Conservation (phyloP, 257 asterid species). For the Scutellaria barbata region DNA sequence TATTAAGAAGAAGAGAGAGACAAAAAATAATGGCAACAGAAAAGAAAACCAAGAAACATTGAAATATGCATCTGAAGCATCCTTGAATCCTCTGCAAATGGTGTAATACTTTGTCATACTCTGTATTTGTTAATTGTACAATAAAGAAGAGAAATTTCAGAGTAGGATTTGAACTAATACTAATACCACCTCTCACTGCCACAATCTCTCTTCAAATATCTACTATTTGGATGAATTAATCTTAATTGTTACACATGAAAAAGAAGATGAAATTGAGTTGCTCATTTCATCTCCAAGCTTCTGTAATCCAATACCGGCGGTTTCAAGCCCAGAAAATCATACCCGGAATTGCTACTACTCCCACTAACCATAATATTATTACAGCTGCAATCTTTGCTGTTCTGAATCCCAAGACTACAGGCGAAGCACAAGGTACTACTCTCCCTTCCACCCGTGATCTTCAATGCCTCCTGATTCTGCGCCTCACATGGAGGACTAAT, state of each 20-base stretch:
- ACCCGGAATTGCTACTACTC: constrained; percentile 47
- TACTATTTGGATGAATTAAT: constrained; percentile 36
- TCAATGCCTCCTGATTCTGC: constrained; percentile 34
- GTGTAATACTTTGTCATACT: constrained; percentile 23
- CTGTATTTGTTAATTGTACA: constrained; percentile 42
- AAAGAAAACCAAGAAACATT: no score
- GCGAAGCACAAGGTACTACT: constrained; percentile 55
- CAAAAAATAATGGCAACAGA: no score
- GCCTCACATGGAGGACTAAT: constrained; percentile 75
- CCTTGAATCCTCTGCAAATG: neutral
- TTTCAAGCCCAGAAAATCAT: constrained; percentile 68
- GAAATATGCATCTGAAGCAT: neutral
- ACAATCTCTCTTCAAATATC: constrained; percentile 15
- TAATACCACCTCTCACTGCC: constrained; percentile 23
- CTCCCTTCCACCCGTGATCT: constrained; percentile 36
- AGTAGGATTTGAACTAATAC: constrained; percentile 30
- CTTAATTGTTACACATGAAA: constrained; percentile 27
- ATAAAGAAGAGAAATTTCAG: constrained; percentile 33
- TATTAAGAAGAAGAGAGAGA: no score
- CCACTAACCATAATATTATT: constrained; percentile 22
- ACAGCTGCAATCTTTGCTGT: constrained; percentile 68
- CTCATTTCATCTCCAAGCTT: constrained; percentile 74
- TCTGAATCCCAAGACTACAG: constrained; percentile 68
- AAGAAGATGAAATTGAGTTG: neutral
- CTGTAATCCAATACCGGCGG: constrained; percentile 68